Evolutionary conservation across 139 green algal species (phyloP), one percentile per base, ranked within the genome.

Genomic region (Asterochloris sp.): DNA sequence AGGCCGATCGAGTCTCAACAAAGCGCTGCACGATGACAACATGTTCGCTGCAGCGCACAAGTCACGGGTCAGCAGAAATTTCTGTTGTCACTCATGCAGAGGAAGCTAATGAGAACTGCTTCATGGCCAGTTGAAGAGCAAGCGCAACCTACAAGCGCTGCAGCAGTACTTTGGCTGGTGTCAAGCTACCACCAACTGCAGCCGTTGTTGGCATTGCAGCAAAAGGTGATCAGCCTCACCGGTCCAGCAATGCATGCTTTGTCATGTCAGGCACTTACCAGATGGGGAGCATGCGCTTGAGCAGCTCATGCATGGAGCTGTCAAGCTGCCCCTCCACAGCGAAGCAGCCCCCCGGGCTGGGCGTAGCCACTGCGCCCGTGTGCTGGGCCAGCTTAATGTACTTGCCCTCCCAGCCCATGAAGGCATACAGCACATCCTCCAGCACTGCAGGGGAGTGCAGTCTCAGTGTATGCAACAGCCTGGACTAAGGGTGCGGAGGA

Each of bases 371-470:
- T 54, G 38, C 38, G 38, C 38, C 38, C 6, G 38, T 54, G 38
- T 54, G 38, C 47, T 61, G 0, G 71, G 63, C 77, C 2, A 62
- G 82, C 16, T 78, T 79, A 69, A 74, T 62, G 63, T 86, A 83
- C 75, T 64, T 82, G 10, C 91, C 94, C 13, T 86, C 89, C 13
- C 92, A 77, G 15, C 95, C 95, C 87, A 95, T 87, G 87, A 98
- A 96, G 11, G 89, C 91, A 19, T 87, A 91, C 63, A 98, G 88
- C 81, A 98, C 82, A 85, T 98, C 95, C 64, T 95, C 90, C 73
- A 98, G 89, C n/a, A 98, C 83, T 85, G 82, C 73, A 75, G n/a
- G 1, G 61, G n/a, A 62, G 67, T n/a, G 8, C 67, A 63, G n/a
- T 24, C 16, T 66, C 38, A 27, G 74, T 28, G 26, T 29, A 1